Conservation (phyloP, 2,329 filamentous ascomycete species). For the Neurospora sp. region DNA sequence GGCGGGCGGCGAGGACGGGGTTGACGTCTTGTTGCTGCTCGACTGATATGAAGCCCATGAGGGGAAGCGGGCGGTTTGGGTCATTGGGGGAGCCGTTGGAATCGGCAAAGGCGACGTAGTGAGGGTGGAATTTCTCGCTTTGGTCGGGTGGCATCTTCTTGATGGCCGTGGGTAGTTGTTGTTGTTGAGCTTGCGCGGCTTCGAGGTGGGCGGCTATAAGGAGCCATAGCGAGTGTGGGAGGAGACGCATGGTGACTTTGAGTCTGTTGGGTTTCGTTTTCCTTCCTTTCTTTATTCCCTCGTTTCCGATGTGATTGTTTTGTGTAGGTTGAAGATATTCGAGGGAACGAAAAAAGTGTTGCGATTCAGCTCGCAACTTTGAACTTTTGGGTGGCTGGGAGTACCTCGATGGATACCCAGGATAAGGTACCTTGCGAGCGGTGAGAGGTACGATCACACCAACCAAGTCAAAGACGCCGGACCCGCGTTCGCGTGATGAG, state of each 20-base stretch:
- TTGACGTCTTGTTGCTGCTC: constrained; percentile 9
- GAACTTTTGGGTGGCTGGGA: background rate
- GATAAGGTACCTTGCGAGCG: background rate
- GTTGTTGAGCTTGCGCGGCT: constrained; percentile 16
- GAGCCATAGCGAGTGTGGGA: constrained; percentile 33
- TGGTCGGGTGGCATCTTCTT: constrained; percentile 64
- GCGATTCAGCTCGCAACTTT: background rate
- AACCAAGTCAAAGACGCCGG: background rate
- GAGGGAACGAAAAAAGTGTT: background rate
- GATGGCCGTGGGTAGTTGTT: constrained; percentile 46
- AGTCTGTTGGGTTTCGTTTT: background rate
- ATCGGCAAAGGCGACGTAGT: constrained; percentile 54
- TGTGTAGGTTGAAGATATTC: background rate
- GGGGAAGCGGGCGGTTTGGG: constrained; percentile 15
- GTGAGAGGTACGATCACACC: background rate
- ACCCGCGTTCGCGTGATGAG: background rate
- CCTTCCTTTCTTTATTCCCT: background rate
- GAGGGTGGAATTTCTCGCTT: constrained; percentile 63
- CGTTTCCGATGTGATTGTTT: background rate
- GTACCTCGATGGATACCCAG: background rate
- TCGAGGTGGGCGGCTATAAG: constrained; percentile 31
- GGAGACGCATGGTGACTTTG: constrained; percentile 27
- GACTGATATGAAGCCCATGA: background rate
- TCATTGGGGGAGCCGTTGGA: constrained; percentile 9
- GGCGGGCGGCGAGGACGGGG: constrained; percentile 22